Percentiles rank a stretch among this genome's conserved stretches.
phyloP scores from a whole-genome alignment of 2,329 filamentous ascomycete species.

The Aureobasidium lini region DNA sequence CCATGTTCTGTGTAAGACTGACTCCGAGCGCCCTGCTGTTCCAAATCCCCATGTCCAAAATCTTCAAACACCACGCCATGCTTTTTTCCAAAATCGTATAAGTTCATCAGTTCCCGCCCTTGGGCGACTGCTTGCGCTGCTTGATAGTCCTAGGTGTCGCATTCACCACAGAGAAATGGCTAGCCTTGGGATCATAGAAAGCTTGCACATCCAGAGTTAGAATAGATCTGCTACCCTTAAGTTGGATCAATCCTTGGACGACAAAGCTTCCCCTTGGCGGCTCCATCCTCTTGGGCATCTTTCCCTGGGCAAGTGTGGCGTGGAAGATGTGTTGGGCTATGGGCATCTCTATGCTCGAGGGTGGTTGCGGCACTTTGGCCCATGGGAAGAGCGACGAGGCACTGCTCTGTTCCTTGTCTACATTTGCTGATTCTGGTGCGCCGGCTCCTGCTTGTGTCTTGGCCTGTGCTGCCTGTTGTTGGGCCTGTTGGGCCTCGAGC shows the following conservation, averaged over 20 bases:
- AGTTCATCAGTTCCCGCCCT: constrained; percentile 26
- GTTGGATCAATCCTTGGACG: constrained; percentile 39
- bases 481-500: constrained; percentile 23
- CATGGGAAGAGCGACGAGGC: constrained; percentile 19
- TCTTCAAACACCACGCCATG: constrained; percentile 13
- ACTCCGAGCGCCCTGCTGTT: background rate
- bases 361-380: constrained; percentile 21
- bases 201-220: constrained; percentile 38
- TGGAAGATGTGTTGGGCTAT: constrained; percentile 25
- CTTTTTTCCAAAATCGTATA: constrained; percentile 5
- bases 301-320: constrained; percentile 19
- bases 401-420: background rate
- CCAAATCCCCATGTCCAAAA: background rate
- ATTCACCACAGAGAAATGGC: constrained; percentile 30
- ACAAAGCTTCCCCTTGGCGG: constrained; percentile 39
- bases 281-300: constrained; percentile 28
- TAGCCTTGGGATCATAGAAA: constrained; percentile 38
- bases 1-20: background rate
- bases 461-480: constrained; percentile 17
- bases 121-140: constrained; percentile 32
- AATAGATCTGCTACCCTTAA: constrained; percentile 35
- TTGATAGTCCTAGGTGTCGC: constrained; percentile 25
- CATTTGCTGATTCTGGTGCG: background rate
- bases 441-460: constrained; percentile 12
- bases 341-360: constrained; percentile 21